Base-by-base conservation (phyloP, 176 grass and related monocot genomes). In the Tillandsia leiboldiana region DNA sequence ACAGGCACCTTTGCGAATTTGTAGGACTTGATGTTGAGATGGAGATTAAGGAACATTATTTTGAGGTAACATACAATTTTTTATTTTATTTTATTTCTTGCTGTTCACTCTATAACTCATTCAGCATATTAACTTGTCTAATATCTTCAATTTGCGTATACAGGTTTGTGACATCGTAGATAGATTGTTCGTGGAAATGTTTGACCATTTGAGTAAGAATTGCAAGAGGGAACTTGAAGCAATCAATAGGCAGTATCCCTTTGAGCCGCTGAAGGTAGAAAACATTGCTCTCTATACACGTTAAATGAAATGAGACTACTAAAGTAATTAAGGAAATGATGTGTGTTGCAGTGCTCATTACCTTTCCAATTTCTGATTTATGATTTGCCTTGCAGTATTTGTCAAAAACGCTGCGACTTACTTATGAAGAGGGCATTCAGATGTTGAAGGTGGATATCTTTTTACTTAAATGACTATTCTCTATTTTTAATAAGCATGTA, bases 31-130 rank as follows among this genome's bases (percentile, higher is more conserved):
- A 99, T 82, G 87, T 82, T 52, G 94, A 99, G 58, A 86, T 99
- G 94, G 89, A 93, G 75, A 90, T 99, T 17, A 93, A 90, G 79
- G 89, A 99, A 63, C 94, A 99, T 51, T 99, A 93, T 67, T 99
- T 90, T 70, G 94, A 99, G 89, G 94, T 90, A 83, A 33, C 72
- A 53, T 72, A 42, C 52, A 51, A 42, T 42, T 42, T 42, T 42
- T 42, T 42, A 27, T 59, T 74, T 70, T 6, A 0, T 77, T 71
- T 66, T 26, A 63, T 29, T 28, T 52, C 13, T 51, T 67, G 12
- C 56, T 10, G 56, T 61, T 9, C 15, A 61, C 10, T 18, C n/a
- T 50, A 15, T 26, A 49, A 18, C 53, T 9, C 26, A 48, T 81
- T 81, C 49, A 67, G 22, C 48, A 64, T 51, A 63, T 65, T 24